A percentile compares a stretch with the other conserved stretches of the same genome.
Evolutionary conservation across 164 flowering plant genomes (phyloP).

Genomic region (Magnolia kwangsiensis): DNA sequence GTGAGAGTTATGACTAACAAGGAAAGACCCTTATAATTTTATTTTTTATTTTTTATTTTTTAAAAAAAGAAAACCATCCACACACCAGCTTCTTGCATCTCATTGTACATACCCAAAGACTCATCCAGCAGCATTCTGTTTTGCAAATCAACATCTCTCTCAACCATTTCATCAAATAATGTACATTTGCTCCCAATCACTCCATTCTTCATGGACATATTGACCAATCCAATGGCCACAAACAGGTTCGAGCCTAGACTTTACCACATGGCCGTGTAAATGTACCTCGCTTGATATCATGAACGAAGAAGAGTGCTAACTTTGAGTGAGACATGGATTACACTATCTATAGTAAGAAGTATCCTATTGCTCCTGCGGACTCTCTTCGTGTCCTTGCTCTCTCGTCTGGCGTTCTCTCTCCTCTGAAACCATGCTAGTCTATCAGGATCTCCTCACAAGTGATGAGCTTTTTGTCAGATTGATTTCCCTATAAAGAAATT

Average conservation of each 20-base stretch:
- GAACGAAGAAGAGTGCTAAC: no score
- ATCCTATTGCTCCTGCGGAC: no score
- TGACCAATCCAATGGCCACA: constrained; percentile 6
- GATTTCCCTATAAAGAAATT: constrained; percentile 64
- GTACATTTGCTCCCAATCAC: neutral
- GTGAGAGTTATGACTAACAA: no score
- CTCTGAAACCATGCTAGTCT: no score
- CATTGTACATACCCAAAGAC: constrained; percentile 1
- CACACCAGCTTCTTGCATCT: constrained; percentile 3
- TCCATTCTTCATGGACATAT: constrained; percentile 13
- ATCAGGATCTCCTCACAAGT: constrained; percentile 26
- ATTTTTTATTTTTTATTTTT: no score
- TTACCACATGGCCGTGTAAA: constrained; percentile 6
- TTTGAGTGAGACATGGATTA: no score
- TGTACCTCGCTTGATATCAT: constrained; percentile 1
- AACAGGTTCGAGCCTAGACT: constrained; percentile 8
- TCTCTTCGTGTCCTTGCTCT: no score
- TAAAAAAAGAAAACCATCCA: no score
- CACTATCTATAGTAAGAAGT: no score
- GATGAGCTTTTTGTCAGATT: constrained; percentile 75
- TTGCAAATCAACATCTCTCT: constrained; percentile 12
- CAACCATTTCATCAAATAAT: constrained; percentile 7
- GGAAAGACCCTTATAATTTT: no score
- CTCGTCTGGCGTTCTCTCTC: no score
- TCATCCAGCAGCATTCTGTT: constrained; percentile 9